Base-by-base conservation (phyloP, 2,329 filamentous ascomycete species). In the Alternaria alternata region DNA sequence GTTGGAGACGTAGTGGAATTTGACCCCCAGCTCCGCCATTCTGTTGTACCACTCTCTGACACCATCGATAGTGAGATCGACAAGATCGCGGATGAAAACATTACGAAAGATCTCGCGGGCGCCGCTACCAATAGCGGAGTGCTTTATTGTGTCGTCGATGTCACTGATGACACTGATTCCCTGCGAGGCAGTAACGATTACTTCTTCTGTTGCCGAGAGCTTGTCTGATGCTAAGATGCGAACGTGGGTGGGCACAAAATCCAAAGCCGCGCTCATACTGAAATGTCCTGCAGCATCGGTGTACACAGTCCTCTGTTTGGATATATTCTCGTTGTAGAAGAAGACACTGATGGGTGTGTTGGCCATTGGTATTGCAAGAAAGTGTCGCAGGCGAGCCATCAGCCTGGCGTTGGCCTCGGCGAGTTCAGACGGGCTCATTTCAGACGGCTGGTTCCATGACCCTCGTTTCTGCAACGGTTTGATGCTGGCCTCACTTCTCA, bases 1-100 rank as follows among this genome's bases (percentile, higher is more conserved):
- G 79, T 99, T 99, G n/a, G 95, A 99, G 66, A 97, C 96, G 77
- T 99, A 99, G 75, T 99, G 96, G 53, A 99, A 86, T 69, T 89
- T 88, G 24, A 98, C 94, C 18, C 94, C 93, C 81, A 94, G 88
- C 20, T 88, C 84, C 39, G 91, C 86, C 80, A 99, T 85, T 20
- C 84, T 84, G 36, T 84, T 88, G 75, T 98, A 99, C 94, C 95
- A 98, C 63, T 96, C 92, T 59, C 84, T 87, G 20, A 98, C 94
- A 2, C 95, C 95, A 16, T 93, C 90, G 22, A 99, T 88, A 0
- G 89, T 93, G 46, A 98, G 83, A 61, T 94, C 93, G 3, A 81
- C 84, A 1, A 98, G 82, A 44, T 97, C 93, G 9, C 94, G 89
- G 54, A 97, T 90, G 75, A 99, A 99, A 0, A 93, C 95, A 76